Evolutionary conservation across 2,329 filamentous ascomycete genomes (phyloP), one percentile per base, ranked within the genome.

Genomic region (Stagonosporopsis rhizophila): DNA sequence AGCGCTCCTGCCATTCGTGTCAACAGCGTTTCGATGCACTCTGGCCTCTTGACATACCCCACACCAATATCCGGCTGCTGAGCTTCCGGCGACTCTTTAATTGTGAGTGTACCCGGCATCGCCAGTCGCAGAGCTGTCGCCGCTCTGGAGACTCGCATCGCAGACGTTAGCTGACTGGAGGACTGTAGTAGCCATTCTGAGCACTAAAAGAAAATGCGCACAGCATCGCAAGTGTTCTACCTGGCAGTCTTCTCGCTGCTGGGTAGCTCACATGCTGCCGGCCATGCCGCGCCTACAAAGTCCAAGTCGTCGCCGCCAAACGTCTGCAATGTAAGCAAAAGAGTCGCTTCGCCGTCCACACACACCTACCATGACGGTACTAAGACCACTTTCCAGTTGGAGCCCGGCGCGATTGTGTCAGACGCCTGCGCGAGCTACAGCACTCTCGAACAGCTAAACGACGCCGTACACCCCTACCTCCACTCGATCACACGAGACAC

Each of bases 391-490:
- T 68, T 70, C 39, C 81, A 96, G 92, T 90, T 96, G 68, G 92
- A 95, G 38, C 91, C 93, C 17, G 88, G 89, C 65, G 86, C 92
- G 59, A 96, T 95, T 70, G 92, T 99, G 34, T 91, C 90, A 39
- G 95, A 99, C 76, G 92, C 95, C 44, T 98, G 95, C 79, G 92
- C 91, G 60, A 96, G 94, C 52, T 99, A 96, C 78, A 88, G 89
- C 52, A 92, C 91, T 34, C 89, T 99, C 76, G 93, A 99, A 73
- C 81, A 83, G 37, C 82, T 99, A 50, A 99, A 98, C 78, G 78
- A 82, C 64, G 84, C 86, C 58, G 83, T 97, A 60, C 88, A 89
- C 67, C 90, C 92, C 17, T 85, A 87, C 48, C 80, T 99, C 65
- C 85, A 91, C 68, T 89, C 91, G 52, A 86, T 99, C 41, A 96